A percentile compares a stretch with the other conserved stretches of the same genome.
phyloP scores from a whole-genome alignment of 352 stramenopile genomes.

The Phytophthora sp. region DNA sequence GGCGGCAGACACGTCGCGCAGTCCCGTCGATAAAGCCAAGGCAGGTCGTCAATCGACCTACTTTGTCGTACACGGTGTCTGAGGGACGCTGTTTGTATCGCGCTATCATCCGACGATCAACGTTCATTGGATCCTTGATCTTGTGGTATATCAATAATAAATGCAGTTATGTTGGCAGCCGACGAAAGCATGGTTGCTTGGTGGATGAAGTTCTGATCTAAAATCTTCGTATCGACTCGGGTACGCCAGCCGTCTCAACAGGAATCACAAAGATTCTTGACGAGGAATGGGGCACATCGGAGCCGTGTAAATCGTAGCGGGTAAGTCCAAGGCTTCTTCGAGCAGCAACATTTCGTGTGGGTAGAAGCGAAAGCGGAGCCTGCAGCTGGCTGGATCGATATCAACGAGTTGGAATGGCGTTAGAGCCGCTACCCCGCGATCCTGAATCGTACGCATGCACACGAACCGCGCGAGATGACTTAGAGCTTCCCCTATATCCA shows the following conservation, averaged over 20 bases:
- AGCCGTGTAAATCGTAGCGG: not conserved
- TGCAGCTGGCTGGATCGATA: not conserved
- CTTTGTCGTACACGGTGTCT: constrained; percentile 5
- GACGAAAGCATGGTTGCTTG: not conserved
- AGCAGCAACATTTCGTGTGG: not conserved
- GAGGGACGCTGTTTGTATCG: constrained; percentile 6
- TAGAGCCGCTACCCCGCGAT: not conserved
- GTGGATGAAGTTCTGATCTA: not conserved
- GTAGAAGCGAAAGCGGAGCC: not conserved
- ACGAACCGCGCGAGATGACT: not conserved
- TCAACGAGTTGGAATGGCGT: not conserved
- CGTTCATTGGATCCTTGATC: constrained; percentile 7
- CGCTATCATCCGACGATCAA: constrained; percentile 11
- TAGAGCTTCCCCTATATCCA: not conserved
- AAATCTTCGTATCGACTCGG: not conserved
- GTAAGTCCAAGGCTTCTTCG: not conserved
- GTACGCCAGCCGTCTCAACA: not conserved
- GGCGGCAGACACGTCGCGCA: constrained; percentile 6
- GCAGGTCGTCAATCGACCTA: not conserved
- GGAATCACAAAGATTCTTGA: not conserved
- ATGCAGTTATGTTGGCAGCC: not conserved
- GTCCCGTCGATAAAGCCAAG: constrained; percentile 16
- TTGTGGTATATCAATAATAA: constrained; percentile 10
- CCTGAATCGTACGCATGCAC: not conserved
- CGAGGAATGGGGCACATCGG: not conserved